Conservation (phyloP, 202 grass and related monocot species). For the Hordeum pubiflorum region DNA sequence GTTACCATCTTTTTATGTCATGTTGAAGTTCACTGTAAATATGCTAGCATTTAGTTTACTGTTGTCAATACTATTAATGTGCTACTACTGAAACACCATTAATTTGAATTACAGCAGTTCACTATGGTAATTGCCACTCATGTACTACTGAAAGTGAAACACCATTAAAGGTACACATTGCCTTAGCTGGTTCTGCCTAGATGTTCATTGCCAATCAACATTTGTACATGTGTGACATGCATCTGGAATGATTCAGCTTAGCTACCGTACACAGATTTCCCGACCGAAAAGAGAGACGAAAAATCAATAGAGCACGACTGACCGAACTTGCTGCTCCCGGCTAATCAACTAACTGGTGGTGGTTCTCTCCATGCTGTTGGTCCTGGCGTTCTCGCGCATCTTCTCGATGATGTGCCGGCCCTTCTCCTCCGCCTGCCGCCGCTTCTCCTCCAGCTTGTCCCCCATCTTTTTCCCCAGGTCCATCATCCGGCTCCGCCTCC, state of each 20-base stretch:
- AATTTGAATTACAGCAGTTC: background rate
- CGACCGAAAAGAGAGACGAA: background rate
- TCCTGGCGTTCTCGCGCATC: constrained; percentile 77
- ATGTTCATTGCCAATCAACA: background rate
- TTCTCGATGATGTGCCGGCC: constrained; percentile 75
- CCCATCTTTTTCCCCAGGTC: constrained; percentile 78
- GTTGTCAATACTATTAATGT: background rate
- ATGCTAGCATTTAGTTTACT: no score
- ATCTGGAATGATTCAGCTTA: background rate
- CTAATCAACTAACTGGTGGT: background rate
- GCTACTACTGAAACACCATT: background rate
- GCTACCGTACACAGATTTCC: constrained; percentile 15
- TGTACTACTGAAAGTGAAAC: background rate
- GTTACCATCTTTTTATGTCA: no score
- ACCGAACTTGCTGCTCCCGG: background rate
- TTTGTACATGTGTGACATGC: background rate
- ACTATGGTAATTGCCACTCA: background rate
- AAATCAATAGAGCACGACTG: background rate
- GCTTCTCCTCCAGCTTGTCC: constrained; percentile 94
- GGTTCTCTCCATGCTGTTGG: constrained; percentile 45
- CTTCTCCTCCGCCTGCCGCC: constrained; percentile 74
- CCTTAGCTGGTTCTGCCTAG: background rate
- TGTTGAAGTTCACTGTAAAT: no score
- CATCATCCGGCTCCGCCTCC: constrained; percentile 65
- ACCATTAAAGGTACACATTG: background rate